Evolutionary conservation across 495 filamentous ascomycete genomes (phyloP), one percentile per base, ranked within the genome.

Genomic region (Bombardia bombarda): DNA sequence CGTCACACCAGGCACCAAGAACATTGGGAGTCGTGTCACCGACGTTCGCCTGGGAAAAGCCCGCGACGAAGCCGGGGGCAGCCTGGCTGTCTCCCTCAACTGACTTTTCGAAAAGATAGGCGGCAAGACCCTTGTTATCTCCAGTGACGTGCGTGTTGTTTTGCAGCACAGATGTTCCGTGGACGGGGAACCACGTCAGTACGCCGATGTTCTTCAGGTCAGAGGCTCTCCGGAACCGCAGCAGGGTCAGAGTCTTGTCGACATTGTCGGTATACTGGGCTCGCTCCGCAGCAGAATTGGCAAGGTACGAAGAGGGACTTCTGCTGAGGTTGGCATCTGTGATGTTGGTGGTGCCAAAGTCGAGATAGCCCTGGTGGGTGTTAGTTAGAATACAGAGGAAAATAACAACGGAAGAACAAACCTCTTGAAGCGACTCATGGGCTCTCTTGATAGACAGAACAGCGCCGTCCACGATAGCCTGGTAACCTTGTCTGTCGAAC

Each of bases 61-160:
- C 92, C 7, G 92, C 87, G 13, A 98, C 84, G 49, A 89, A 94
- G 18, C 74, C 73, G 2, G 69, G 56, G 0, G 73, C 71, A 2
- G 69, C 73, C 7, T 51, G 62, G 16, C 48, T 40, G 33, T 69
- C 60, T 12, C 46, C 68, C 23, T 64, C 56, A 36, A 86, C 75
- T 24, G 77, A 80, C 51, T 86, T 70, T 61, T 98, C 92, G 43
- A 96, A 83, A 18, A 90, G 70, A 50, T 82, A 79, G 3, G 87
- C 85, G 9, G 88, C 86, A 3, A 95, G 82, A 3, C 90, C 90
- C 65, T 98, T 98, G 70, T 98, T 98, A 60, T 98, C 92, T 13
- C 86, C 92, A n/a, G 84, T 80, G 21, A 93, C 80, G 19, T 95
- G 75, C 2, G 88, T 95, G 62, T 95, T 96, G 61, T 98, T 96